Evolutionary conservation across 1,284 basidiomycete species (phyloP), one percentile per base, ranked within the genome.

Genomic region (Marasmius fiardii): DNA sequence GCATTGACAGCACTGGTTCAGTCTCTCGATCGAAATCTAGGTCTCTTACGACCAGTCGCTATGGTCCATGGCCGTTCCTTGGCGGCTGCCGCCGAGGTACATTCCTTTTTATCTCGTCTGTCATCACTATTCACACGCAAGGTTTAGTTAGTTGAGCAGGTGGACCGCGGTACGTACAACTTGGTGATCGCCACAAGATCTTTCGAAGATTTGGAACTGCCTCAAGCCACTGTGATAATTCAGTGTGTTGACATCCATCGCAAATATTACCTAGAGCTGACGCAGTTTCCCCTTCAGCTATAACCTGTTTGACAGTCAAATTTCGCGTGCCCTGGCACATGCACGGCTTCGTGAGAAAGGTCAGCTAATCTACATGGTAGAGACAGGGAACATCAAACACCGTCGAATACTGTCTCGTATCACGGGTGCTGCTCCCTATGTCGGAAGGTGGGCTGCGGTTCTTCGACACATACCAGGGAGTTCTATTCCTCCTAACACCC

Each of bases 341-440:
- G 74, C 77, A 44, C 73, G 75, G 21, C 71, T 78, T 49, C 65
- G 72, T 16, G 68, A 69, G 34, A 71, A 76, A 55, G 77, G 81
- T 55, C 78, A 82, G 62, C 61, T 89, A 39, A 67, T 91, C 12
- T 78, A 88, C 63, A 79, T 92, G 79, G 73, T 80, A 24, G 82
- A 89, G 63, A 74, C 74, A 58, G 77, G 74, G 3, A 83, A 82
- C 58, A 77, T 80, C 55, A 62, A 67, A 14, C 84, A 88, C 60
- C 77, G 79, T 23, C 78, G 75, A 24, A 74, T 79, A 43, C 57
- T 88, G 33, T 67, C 69, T 21, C 68, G 61, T 10, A 69, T 70
- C 20, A 69, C 68, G 8, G 64, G 63, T n/a, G 59, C 63, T 53
- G 69, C 69, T 48, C 55, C 65, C 4, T 63, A 68, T 34, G 69